A percentile compares a stretch with the other conserved stretches of the same genome.
Conservation (phyloP, 1,284 basidiomycete species). For the Fomitopsis schrenkii region DNA sequence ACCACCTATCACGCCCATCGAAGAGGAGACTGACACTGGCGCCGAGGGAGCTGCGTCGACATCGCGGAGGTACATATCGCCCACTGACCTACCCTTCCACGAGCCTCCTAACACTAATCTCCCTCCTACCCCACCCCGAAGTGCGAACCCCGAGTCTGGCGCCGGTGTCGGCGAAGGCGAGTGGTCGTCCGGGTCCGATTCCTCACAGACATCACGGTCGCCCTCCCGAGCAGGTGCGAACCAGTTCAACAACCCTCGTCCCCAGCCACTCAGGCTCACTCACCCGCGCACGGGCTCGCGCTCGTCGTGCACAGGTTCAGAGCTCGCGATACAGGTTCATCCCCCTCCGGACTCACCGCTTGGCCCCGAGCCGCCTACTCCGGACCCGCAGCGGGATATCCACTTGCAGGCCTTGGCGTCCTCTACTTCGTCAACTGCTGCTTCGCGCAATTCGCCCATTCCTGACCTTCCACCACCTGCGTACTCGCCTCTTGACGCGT, state of each 20-base stretch:
- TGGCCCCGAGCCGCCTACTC: conserved; percentile 73
- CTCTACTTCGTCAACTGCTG: conserved; percentile 22
- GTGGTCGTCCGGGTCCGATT: conserved; percentile 19
- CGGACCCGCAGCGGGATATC: conserved; percentile 66
- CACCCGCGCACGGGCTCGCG: conserved; percentile 30
- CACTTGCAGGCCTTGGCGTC: conserved; percentile 64
- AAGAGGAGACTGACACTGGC: conserved; percentile 48
- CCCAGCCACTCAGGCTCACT: conserved; percentile 32
- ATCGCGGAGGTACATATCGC: conserved; percentile 54
- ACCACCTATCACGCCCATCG: conserved; percentile 75
- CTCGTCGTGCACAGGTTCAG: conserved; percentile 46
- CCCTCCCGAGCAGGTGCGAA: conserved; percentile 63
- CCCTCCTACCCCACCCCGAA: conserved; percentile 40
- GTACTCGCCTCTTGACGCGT: conserved; percentile 80
- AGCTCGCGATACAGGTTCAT: conserved; percentile 64
- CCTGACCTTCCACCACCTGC: conserved; percentile 58
- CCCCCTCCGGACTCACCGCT: conserved; percentile 72
- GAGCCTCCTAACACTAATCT: conserved; percentile 45
- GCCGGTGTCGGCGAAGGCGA: conserved; percentile 17
- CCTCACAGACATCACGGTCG: conserved; percentile 43
- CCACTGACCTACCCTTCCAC: conserved; percentile 62
- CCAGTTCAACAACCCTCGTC: conserved; percentile 71
- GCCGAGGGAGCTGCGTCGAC: conserved; percentile 38
- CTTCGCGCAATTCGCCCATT: conserved; percentile 15
- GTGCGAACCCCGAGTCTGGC: conserved; percentile 16